Base-by-base conservation (phyloP, 2,329 filamentous ascomycete genomes). In the Coniochaeta prunicola region DNA sequence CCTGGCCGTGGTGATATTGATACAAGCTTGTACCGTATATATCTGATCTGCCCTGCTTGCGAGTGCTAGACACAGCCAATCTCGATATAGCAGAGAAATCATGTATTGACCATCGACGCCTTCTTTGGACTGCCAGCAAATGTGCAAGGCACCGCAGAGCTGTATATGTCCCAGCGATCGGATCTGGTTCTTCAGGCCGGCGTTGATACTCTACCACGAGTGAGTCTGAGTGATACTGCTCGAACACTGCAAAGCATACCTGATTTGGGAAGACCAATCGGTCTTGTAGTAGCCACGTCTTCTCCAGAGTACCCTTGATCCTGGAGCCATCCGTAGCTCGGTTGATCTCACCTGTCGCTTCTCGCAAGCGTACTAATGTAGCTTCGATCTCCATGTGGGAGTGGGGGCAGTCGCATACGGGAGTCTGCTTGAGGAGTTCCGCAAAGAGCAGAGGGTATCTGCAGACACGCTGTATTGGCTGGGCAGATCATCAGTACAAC, bases 381-480 rank as follows among this genome's bases (percentile, higher is more conserved):
- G 86, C 87, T 60, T 91, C 87, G 19, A 97, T 84, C 57, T 91
- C 88, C 69, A 88, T 85, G 71, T 96, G 89, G 1, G 91, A 88
- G 61, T 85, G 85, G 0, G 92, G 91, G 67, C 92, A 96, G 68
- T 97, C 93, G 58, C 83, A 86, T 1, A 91, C 89, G 1, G 91
- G 90, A 0, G 92, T 97, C 64, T 88, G 82, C 67, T 89, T 92
- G 60, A 92, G 80, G 9, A 99, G 79, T 67, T 97, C 91, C 5
- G 86, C 81, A 67, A 97, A 92, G 2, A 97, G 77, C 4, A 99
- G 77, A 12, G 91, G 91, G 68, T 97, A 97, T 74, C 89, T 91
- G 76, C 91, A 96, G 24, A 97, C 83, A 58, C 93, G 84, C 73
- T 99, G 93, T 21, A 97, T 92, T 0, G 93, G 94, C 90, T 96